These are phyloP conservation scores for Petasospora fabianii DNA, from an alignment of 1,139 yeast genomes.

Conservation along the genomic window DNA sequence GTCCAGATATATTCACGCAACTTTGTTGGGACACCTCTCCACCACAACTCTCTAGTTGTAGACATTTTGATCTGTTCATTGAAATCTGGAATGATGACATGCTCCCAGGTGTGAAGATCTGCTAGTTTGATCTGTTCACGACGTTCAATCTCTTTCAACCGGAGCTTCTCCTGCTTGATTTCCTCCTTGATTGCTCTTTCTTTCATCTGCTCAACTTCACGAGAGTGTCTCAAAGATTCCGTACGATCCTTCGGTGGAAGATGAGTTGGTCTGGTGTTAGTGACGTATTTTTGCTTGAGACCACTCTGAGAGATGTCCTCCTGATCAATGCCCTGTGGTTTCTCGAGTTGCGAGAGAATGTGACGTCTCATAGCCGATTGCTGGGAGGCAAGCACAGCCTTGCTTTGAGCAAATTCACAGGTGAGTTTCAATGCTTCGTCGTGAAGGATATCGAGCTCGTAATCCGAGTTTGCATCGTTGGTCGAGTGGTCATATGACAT, in stretches of 20 bases:
- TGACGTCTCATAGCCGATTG: slow-evolving; percentile 38
- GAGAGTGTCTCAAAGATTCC: slow-evolving; percentile 54
- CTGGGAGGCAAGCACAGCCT: slow-evolving; percentile 37
- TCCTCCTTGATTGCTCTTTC: slow-evolving; percentile 44
- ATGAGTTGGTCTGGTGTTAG: slow-evolving; percentile 60
- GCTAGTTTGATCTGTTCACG: slow-evolving; percentile 31
- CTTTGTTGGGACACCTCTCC: slow-evolving; percentile 61
- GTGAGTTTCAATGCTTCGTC: slow-evolving; percentile 54
- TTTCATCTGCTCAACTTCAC: slow-evolving; percentile 50
- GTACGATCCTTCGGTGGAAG: slow-evolving; percentile 60
- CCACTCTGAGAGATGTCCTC: slow-evolving; percentile 21
- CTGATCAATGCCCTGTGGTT: slow-evolving; percentile 18
- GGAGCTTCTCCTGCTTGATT: slow-evolving; percentile 32
- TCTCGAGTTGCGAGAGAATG: slow-evolving; percentile 29
- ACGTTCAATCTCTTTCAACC: slow-evolving; percentile 31
- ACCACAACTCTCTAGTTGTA: slow-evolving; percentile 52
- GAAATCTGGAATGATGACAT: slow-evolving; percentile 39
- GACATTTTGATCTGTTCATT: slow-evolving; percentile 35
- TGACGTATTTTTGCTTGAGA: slow-evolving; percentile 33
- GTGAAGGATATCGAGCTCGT: slow-evolving; percentile 19
- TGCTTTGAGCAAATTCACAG: slow-evolving; percentile 28
- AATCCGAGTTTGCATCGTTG: slow-evolving; percentile 15
- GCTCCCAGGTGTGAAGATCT: slow-evolving; percentile 45
- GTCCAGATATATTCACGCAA: slow-evolving; percentile 53
- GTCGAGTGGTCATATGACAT: slow-evolving; percentile 25